Evolutionary conservation across 2,329 filamentous ascomycete genomes (phyloP), one percentile per base, ranked within the genome.

Genomic region (Calonectria pseudoreteaudii): DNA sequence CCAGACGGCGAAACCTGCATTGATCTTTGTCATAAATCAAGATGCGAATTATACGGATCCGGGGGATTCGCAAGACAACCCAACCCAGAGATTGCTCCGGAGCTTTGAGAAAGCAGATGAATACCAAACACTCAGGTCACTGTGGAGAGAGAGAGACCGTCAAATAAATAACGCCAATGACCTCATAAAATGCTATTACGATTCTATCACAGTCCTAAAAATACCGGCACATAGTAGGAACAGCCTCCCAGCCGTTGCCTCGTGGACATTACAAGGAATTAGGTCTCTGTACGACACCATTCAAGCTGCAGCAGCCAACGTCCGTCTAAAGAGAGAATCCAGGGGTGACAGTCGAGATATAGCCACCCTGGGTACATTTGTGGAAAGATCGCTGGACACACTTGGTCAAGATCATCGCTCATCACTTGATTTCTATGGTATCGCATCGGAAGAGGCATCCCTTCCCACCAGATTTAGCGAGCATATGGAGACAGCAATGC

Each of bases 11-110:
- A 70, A 65, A 0, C 75, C 75, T 9, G 73, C 73, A 16, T 53
- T 76, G 1, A 74, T 76, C 28, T 70, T 76, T 3, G 66, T 75
- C 1, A 16, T 75, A 4, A 76, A 76, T 20, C 71, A 72, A n/a
- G 30, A 31, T 31, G 66, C 16, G 10, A 38, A 38, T 14, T 4
- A 74, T 14, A 49, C 31, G 4, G 52, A 67, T 4, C 7, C 30
- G 0, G 50, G 62, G n/a, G 30, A 34, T 5, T 38, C 18, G 31
- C 34, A n/a, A 50, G 13, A 30, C 8, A 0, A 26, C 13, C 4
- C 9, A 28, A 18, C 28, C 20, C 0, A 26, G 16, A 14, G 28
- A 26, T n/a, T 66, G 28, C 62, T 66, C 13, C 28, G 23, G 9
- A 66, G 62, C 20, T 66, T 66, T 14, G 41, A 66, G 31, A 44